phyloP scores from a whole-genome alignment of 2,329 filamentous ascomycete genomes.

The Ascochyta rabiei region DNA sequence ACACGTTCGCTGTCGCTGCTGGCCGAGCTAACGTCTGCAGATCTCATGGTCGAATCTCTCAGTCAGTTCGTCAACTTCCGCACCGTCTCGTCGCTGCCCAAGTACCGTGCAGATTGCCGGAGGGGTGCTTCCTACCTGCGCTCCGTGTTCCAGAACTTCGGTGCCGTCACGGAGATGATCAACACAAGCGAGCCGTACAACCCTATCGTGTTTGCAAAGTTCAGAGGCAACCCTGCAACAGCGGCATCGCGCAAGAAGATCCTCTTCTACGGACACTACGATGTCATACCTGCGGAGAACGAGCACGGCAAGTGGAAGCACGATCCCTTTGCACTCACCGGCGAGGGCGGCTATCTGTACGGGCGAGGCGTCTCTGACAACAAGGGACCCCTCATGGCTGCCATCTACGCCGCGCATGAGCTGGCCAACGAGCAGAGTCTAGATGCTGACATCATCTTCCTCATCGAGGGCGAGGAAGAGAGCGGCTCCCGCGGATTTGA shows the following conservation, averaged over 20 bases:
- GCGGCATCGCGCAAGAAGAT: constrained; percentile 78
- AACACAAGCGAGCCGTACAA: constrained; percentile 79
- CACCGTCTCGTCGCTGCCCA: constrained; percentile 84
- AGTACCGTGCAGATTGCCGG: constrained; percentile 89
- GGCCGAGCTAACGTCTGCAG: constrained; percentile 46
- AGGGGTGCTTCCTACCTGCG: constrained; percentile 90
- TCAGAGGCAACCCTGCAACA: constrained; percentile 74
- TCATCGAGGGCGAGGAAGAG: constrained; percentile 97
- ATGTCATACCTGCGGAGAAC: constrained; percentile 89
- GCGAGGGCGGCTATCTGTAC: constrained; percentile 90
- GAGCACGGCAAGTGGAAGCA: constrained; percentile 82
- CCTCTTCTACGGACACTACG: constrained; percentile 97
- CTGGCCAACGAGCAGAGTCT: constrained; percentile 82
- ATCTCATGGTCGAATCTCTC: constrained; percentile 68
- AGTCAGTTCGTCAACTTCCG: constrained; percentile 89
- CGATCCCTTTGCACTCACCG: constrained; percentile 88
- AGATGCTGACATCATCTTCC: constrained; percentile 86
- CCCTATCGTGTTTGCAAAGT: constrained; percentile 90
- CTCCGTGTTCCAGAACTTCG: constrained; percentile 88
- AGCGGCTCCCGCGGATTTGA: constrained; percentile 91
- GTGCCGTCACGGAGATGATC: constrained; percentile 82
- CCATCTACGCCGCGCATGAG: constrained; percentile 91
- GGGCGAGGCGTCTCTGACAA: constrained; percentile 97
- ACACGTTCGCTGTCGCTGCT: constrained; percentile 8
- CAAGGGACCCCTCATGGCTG: constrained; percentile 93